These are phyloP conservation scores for Moesziomyces sp. DNA, from an alignment of 1,284 basidiomycete species.

Conservation along the genomic window DNA sequence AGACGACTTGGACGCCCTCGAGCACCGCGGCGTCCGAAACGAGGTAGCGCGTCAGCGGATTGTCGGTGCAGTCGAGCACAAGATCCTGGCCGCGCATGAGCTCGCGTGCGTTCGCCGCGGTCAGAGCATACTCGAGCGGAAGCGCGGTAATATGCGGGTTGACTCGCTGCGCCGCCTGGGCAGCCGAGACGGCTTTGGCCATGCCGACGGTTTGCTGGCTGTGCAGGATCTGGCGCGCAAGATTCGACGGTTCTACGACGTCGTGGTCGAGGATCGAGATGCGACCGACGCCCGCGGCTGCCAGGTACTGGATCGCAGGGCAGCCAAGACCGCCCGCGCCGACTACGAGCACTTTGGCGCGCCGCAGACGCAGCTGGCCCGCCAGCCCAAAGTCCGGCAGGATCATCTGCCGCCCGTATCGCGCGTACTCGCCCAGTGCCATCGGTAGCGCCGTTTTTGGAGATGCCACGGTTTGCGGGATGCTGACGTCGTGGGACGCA, in stretches of 20 bases:
- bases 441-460: slow-evolving; percentile 52
- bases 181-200: slow-evolving; percentile 82
- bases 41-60: slow-evolving; percentile 89
- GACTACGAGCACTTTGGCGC: slow-evolving; percentile 83
- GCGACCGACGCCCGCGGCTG: slow-evolving; percentile 85
- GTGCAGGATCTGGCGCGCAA: slow-evolving; percentile 93
- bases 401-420: slow-evolving; percentile 98
- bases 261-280: slow-evolving; percentile 93
- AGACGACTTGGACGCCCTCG: slow-evolving; percentile 82
- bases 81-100: slow-evolving; percentile 71
- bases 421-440: slow-evolving; percentile 77
- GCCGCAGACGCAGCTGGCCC: slow-evolving; percentile 79
- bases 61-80: slow-evolving; percentile 95
- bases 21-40: slow-evolving; percentile 88
- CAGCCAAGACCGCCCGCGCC: slow-evolving; percentile 97
- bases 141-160: slow-evolving; percentile 58
- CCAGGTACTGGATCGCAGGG: slow-evolving; percentile 92
- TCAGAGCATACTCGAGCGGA: slow-evolving; percentile 34
- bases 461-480: too few species aligned
- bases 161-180: slow-evolving; percentile 70
- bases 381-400: slow-evolving; percentile 85
- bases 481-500: too few species aligned
- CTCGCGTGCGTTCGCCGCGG: slow-evolving; percentile 48
- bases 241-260: slow-evolving; percentile 87
- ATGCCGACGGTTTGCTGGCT: slow-evolving; percentile 81